Evolutionary conservation across 2,329 filamentous ascomycete species (phyloP), one percentile per base, ranked within the genome.

Genomic region (Ophiostoma piceae): DNA sequence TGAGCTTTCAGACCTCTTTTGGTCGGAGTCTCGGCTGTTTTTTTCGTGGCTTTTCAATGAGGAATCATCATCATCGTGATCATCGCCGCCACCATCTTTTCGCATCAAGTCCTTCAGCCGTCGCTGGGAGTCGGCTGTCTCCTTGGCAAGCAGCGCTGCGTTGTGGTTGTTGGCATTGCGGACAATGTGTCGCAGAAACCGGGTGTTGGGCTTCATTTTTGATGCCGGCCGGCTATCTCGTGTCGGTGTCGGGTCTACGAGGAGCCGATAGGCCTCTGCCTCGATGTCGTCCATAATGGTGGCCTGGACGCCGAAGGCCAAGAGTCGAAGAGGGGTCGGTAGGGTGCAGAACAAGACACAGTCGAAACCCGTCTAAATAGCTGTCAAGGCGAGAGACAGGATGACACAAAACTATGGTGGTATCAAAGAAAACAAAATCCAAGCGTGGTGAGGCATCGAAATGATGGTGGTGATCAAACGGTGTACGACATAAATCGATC

Each of bases 161-260:
- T 99, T 99, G 80, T 99, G 94, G 69, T 80, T 90, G 75, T 96
- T 91, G 9, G 92, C 96, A 74, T 95, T 91, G 73, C 90, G 90
- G 72, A 99, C 92, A 70, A 98, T 91, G 75, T 95, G 90, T 71
- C 89, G 89, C 60, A 99, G 81, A 77, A 98, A 98, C 43, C 91
- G 87, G 0, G 92, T 97, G 76, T 99, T 98, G 2, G 94, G 94
- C 77, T 94, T 97, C 0, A 92, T 92, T 73, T 89, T 87, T 74
- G 86, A 85, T 65, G 85, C 80, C 70, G 88, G 86, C 76, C 87
- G 92, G 79, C 66, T 66, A 39, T 37, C 37, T 4, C 60, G 14
- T n/a, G 69, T 14, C 0, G 69, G 67, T 16, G 67, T 35, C 16
- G 70, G 54, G 2, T 71, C 71, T 19, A 72, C 47, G 7, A 73